Conservation (phyloP, 257 asterid species). For the Nicotiana paniculata region DNA sequence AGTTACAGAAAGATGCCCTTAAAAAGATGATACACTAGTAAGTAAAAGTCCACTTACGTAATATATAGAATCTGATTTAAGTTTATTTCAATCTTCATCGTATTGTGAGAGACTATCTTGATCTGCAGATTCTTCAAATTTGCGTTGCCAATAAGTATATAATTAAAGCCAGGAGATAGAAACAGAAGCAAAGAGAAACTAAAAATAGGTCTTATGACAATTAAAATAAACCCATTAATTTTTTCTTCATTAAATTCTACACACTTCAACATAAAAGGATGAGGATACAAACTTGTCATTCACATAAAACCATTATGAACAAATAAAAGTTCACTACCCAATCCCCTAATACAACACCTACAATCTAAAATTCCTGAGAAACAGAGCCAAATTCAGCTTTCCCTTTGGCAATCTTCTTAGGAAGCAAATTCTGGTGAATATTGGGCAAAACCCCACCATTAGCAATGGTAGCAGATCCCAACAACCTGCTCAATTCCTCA, state of each 20-base stretch:
- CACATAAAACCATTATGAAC: background rate
- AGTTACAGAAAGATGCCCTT: too few species aligned
- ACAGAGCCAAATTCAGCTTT: conserved; percentile 33
- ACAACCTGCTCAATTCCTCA: conserved; percentile 54
- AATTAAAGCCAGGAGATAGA: background rate
- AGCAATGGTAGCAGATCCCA: conserved; percentile 49
- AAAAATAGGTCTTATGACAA: background rate
- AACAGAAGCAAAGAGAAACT: background rate
- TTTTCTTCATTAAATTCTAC: background rate
- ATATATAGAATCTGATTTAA: background rate
- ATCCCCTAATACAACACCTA: background rate
- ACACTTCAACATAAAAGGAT: background rate
- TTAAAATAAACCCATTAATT: background rate
- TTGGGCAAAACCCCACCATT: conserved; percentile 68
- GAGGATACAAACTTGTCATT: background rate
- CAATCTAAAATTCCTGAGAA: conserved; percentile 52
- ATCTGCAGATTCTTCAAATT: background rate
- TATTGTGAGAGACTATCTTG: background rate
- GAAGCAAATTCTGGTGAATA: conserved; percentile 46
- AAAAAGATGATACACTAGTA: too few species aligned
- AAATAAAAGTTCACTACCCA: background rate
- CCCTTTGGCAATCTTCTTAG: conserved; percentile 39
- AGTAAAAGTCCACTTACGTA: too few species aligned
- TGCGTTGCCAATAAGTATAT: background rate
- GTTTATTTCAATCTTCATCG: background rate